Evolutionary conservation across 176 grass and related monocot species (phyloP), one percentile per base, ranked within the genome.

Genomic region (Metroxylon sagu): DNA sequence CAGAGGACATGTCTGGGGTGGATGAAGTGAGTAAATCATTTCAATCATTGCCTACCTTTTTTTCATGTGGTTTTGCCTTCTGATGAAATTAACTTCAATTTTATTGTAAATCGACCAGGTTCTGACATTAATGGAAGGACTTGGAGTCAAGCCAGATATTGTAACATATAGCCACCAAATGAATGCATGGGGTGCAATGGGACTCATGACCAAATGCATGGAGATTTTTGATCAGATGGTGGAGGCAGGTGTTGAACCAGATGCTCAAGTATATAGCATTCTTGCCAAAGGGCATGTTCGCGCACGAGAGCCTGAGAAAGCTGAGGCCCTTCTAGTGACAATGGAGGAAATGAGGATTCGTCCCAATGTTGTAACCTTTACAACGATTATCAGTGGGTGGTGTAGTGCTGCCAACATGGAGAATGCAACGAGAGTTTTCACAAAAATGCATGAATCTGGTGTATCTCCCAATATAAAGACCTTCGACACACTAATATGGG

Each of bases 401-500:
- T 97, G 92, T 66, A 97, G 83, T 43, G 72, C 79, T 6, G 69
- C 71, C 26, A 72, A 87, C 79, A 96, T 96, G 87, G 78, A 78
- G 16, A 84, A 75, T 74, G 87, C 92, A 53, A 75, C 87, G 63
- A 82, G 66, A 67, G 87, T 91, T 4, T 90, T 85, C 51, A 23
- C 51, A n/a, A 80, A 57, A 57, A 97, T 97, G 93, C 49, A 70
- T 19, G 64, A 97, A 57, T 73, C 79, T 72, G 87, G 81, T 15
- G 74, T 88, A 28, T 79, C 68, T 19, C 84, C 93, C 15, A 23
- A 97, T 66, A 76, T 91, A 58, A 83, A 83, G 81, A 97, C 93
- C 4, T 91, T 97, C 56, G 84, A 97, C 65, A 97, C 93, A 18
- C 87, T 97, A 72, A 88, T 97, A 52, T 97, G 93, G 93, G 93